phyloP scores from a whole-genome alignment of 2,329 filamentous ascomycete species.

The Emericellopsis atlantica region DNA sequence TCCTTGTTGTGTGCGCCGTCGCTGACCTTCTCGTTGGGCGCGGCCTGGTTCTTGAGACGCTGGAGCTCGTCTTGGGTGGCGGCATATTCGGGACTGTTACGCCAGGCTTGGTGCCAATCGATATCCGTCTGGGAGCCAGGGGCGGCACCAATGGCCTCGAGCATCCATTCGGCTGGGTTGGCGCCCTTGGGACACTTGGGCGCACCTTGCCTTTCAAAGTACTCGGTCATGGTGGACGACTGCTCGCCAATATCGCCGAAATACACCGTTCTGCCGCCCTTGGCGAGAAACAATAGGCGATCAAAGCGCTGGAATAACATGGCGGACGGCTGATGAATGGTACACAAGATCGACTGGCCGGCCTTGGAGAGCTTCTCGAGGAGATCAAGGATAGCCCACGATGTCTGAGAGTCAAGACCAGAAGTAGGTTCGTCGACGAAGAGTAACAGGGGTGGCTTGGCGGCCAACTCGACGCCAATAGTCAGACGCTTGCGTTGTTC shows the following conservation, averaged over 20 bases:
- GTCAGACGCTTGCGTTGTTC: conserved; percentile 46
- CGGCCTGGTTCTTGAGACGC: conserved; percentile 24
- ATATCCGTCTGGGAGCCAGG: conserved; percentile 42
- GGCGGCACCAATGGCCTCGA: conserved; percentile 40
- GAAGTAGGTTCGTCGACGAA: conserved; percentile 46
- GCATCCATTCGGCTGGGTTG: conserved; percentile 61
- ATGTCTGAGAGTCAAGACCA: conserved; percentile 46
- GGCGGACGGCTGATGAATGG: conserved; percentile 37
- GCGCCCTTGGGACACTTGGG: conserved; percentile 38
- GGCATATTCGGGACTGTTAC: conserved; percentile 33
- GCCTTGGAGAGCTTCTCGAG: conserved; percentile 41
- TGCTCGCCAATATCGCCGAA: conserved; percentile 50
- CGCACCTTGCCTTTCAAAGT: conserved; percentile 52
- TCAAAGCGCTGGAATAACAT: conserved; percentile 40
- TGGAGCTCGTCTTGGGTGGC: conserved; percentile 38
- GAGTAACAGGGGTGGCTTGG: conserved; percentile 39
- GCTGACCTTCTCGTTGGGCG: background rate
- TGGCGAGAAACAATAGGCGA: conserved; percentile 44
- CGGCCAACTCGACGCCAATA: conserved; percentile 41
- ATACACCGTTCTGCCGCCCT: conserved; percentile 51
- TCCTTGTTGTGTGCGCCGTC: background rate
- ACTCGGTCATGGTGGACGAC: conserved; percentile 37
- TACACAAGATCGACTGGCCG: conserved; percentile 35
- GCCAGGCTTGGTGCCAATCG: conserved; percentile 47
- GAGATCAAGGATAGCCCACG: conserved; percentile 46